Conservation (phyloP, 1,139 yeast species). For the Meyerozyma carpophila region DNA sequence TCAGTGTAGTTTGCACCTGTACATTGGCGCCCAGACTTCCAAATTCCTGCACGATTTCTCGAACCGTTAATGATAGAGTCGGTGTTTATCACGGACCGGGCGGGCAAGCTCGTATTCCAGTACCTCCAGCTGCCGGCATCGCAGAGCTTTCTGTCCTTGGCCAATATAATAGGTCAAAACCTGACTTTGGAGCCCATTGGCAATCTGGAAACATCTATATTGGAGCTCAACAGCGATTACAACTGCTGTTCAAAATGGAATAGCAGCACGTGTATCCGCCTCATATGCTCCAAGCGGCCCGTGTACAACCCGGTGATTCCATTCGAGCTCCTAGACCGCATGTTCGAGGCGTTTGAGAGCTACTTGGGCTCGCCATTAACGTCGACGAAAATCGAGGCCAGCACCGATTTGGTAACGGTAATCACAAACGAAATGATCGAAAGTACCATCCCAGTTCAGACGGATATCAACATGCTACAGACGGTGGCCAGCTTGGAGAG, state of each 20-base stretch:
- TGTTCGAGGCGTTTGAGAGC: constrained; percentile 48
- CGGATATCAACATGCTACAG: constrained; percentile 66
- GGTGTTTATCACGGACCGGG: constrained; percentile 32
- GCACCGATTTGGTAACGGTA: constrained; percentile 60
- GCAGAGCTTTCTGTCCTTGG: constrained; percentile 44
- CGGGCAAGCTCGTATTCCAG: constrained; percentile 50
- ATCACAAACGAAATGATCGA: constrained; percentile 65
- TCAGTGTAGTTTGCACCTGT: not conserved
- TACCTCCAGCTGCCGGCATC: constrained; percentile 47
- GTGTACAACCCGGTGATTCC: constrained; percentile 47
- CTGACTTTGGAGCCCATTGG: constrained; percentile 2
- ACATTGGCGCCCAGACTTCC: not conserved
- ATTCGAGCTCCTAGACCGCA: constrained; percentile 46
- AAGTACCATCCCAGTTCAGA: constrained; percentile 65
- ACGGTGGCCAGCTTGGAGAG: constrained; percentile 65
- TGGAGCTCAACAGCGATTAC: constrained; percentile 26
- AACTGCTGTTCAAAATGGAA: constrained; percentile 20
- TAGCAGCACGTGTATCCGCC: constrained; percentile 21
- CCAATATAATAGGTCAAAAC: constrained; percentile 19
- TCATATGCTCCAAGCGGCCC: constrained; percentile 18
- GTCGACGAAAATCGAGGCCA: constrained; percentile 54
- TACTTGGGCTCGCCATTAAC: constrained; percentile 59
- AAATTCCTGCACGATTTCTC: not conserved
- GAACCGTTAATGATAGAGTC: constrained; percentile 3
- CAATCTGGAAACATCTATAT: constrained; percentile 13